phyloP scores from a whole-genome alignment of 352 stramenopile genomes.

The Pythium rishiriense region DNA sequence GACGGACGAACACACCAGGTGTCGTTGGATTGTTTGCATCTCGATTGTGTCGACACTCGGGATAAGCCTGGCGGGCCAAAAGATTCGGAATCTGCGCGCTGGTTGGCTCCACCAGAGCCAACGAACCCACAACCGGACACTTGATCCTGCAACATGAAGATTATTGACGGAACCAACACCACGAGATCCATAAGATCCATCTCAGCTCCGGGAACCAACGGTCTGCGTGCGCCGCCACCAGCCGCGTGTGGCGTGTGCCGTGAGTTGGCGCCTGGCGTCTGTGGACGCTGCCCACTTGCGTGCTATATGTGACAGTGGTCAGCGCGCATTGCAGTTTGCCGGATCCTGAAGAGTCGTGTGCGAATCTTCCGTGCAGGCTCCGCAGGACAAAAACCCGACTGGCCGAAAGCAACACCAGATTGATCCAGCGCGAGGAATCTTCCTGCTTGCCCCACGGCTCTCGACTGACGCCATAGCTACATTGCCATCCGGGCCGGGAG shows the following conservation, averaged over 20 bases:
- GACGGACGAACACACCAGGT: too few species aligned
- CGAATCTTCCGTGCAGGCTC: conserved; percentile 8
- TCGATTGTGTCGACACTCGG: background rate
- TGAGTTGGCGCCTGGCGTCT: too few species aligned
- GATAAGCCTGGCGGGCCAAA: background rate
- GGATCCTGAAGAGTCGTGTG: background rate
- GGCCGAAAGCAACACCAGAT: background rate
- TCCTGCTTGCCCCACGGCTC: conserved; percentile 4
- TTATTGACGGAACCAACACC: background rate
- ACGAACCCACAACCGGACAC: background rate
- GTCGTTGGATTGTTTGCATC: background rate
- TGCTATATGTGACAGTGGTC: background rate
- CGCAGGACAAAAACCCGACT: too few species aligned
- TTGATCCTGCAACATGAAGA: background rate
- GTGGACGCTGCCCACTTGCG: background rate
- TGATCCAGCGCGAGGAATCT: conserved; percentile 16
- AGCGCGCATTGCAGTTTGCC: background rate
- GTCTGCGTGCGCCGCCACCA: background rate
- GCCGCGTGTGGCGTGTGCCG: background rate
- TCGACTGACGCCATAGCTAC: conserved; percentile 16
- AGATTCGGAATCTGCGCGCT: background rate
- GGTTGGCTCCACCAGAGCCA: background rate
- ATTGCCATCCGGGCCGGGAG: too few species aligned
- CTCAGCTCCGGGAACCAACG: background rate
- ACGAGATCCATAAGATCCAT: background rate